Evolutionary conservation across 164 flowering plant species (phyloP), one percentile per base, ranked within the genome.

Genomic region (Stephania japonica): DNA sequence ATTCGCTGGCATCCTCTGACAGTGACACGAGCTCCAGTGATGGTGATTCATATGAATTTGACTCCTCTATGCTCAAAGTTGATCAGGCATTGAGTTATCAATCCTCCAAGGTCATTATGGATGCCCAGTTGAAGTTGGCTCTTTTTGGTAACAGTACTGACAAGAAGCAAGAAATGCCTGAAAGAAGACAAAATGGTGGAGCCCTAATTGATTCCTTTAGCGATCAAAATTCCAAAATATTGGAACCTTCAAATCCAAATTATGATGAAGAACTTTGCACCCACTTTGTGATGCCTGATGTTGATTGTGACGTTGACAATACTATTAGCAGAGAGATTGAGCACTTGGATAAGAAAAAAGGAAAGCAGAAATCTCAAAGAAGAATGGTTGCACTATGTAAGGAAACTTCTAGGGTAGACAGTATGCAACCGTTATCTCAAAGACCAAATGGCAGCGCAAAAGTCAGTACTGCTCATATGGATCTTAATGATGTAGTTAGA

Each of bases 1-100:
- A 78, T 79, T 91, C 96, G 23, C 87, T 83, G 70, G 89, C 84
- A 53, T 93, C 97, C 63, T 89, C 97, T 73, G 94, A 91, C 72
- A 93, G 93, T 80, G 78, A 88, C 80, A 88, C 92, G 41, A 92
- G 97, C 79, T 73, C 78, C 59, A 83, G 89, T 81, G 92, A 82
- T 70, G 88, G 86, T 61, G 91, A 87, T 71, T 70, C 69, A 43
- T 74, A 74, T 75, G 78, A 78, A 66, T 75, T 21, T 76, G 78
- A 70, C 69, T 64, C 81, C 59, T 79, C 80, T 13, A 38, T 69
- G 44, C 69, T 78, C 68, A 79, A 77, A 56, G 67, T 42, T 80
- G 86, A 78, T 72, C 70, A 74, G 70, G 72, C 72, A 42, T 42
- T 64, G 44, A 74, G 78, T 71, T 83, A 63, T 12, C 83, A 80